Base-by-base conservation (phyloP, 768 basidiomycete genomes). In the Tricholoma bakamatsutake region DNA sequence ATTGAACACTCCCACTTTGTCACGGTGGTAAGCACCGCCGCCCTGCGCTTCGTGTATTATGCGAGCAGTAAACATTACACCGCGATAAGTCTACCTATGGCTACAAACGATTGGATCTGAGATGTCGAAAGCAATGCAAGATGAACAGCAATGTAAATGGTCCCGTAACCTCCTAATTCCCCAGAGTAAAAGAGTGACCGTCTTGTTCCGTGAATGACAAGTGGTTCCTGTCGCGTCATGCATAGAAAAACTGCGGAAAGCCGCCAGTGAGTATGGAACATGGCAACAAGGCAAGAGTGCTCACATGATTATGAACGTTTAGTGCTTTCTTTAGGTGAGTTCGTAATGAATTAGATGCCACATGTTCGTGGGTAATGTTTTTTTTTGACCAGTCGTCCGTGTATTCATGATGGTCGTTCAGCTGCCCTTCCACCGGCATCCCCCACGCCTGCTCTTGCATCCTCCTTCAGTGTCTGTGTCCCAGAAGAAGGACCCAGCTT, bases 181-280 rank as follows among this genome's bases (percentile, higher is more conserved):
- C 60, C 62, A 59, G 53, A 55, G 57, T 55, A 60, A 67, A 66
- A 62, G 67, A 71, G 59, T 69, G 71, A 71, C 66, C 67, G 64
- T 65, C 74, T 77, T 76, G 78, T 78, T 67, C 75, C 77, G 77
- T 79, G 76, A 76, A 78, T 80, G 75, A 76, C 74, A 78, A 76
- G 73, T 56, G 43, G 50, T 53, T 59, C 66, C 61, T 66, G 69
- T 67, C 66, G 57, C 43, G 66, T 72, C 66, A 67, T 75, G 52
- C 61, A 51, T 59, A 48, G 58, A 59, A n/a, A 45, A 62, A 47
- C 31, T 51, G 17, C 4, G 8, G 7, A 31, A 31, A 24, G 21
- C 5, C 24, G 28, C 28, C 3, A 21, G 52, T 50, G 10, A 46
- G 13, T 42, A 50, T 15, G 27, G 24, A 42, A 48, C 11, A 35